Evolutionary conservation across 805 yeast genomes (phyloP).

Genomic region (Huiozyma naganishii): DNA sequence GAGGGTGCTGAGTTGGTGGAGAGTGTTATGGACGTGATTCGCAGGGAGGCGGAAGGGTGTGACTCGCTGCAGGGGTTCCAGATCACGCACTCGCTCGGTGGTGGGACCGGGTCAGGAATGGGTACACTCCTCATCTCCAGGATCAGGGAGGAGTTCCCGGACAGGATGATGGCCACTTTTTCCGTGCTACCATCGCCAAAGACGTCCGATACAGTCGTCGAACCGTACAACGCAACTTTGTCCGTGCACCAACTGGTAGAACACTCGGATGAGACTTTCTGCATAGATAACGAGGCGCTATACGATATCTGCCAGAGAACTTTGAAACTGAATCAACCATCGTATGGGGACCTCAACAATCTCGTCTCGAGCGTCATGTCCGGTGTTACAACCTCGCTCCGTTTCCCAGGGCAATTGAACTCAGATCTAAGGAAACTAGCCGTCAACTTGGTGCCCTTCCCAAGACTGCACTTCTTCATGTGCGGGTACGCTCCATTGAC

Average conservation of each 20-base stretch:
- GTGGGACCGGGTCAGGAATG: slow-evolving; percentile 97
- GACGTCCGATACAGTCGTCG: slow-evolving; percentile 87
- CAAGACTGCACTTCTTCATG: slow-evolving; percentile 90
- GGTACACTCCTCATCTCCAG: slow-evolving; percentile 80
- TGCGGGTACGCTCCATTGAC: slow-evolving; percentile 92
- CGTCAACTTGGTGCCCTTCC: slow-evolving; percentile 89
- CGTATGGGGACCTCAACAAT: slow-evolving; percentile 66
- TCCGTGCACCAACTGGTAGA: slow-evolving; percentile 88
- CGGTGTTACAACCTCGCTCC: slow-evolving; percentile 86
- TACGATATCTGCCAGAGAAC: slow-evolving; percentile 84
- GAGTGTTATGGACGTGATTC: slow-evolving; percentile 75
- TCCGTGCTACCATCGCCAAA: slow-evolving; percentile 89
- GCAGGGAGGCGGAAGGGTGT: slow-evolving; percentile 90
- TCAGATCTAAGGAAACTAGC: slow-evolving; percentile 89
- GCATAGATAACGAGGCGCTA: slow-evolving; percentile 89
- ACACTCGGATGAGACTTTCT: slow-evolving; percentile 85
- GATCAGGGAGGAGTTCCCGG: slow-evolving; percentile 87
- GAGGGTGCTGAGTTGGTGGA: slow-evolving; percentile 94
- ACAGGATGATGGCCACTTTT: slow-evolving; percentile 92
- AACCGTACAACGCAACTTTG: slow-evolving; percentile 88
- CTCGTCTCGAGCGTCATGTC: slow-evolving; percentile 88
- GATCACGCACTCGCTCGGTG: slow-evolving; percentile 70
- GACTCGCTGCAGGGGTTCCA: slow-evolving; percentile 94
- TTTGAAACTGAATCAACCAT: slow-evolving; percentile 69
- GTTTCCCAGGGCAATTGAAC: slow-evolving; percentile 93